Evolutionary conservation across 148 eudicot genomes (phyloP).

Genomic region (Chenopodium quinoa): DNA sequence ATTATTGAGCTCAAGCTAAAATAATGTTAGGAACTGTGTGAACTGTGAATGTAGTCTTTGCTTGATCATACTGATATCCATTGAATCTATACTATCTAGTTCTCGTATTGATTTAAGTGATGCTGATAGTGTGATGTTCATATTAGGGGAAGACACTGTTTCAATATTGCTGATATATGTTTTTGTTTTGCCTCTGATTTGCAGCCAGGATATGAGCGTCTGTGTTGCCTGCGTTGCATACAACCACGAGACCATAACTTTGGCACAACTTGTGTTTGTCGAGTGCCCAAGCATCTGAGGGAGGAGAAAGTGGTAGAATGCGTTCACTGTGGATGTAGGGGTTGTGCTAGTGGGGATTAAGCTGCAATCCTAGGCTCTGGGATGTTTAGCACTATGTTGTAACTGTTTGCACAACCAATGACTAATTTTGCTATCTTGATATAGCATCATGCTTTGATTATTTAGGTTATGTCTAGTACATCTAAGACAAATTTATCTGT

Average conservation of each 20-base stretch:
- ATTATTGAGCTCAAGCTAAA: too few relatives aligned
- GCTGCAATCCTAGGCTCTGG: not conserved
- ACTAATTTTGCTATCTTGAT: constrained; percentile 14
- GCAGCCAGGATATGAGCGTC: constrained; percentile 93
- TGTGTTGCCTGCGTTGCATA: constrained; percentile 82
- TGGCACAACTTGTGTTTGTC: constrained; percentile 85
- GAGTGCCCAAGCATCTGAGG: constrained; percentile 86
- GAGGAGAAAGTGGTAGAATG: constrained; percentile 90
- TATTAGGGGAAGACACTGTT: not conserved
- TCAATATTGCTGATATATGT: not conserved
- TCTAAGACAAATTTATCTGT: not conserved
- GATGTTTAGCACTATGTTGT: not conserved
- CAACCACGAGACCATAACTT: constrained; percentile 89
- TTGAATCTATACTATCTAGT: not conserved
- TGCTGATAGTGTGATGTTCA: not conserved
- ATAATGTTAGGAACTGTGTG: too few relatives aligned
- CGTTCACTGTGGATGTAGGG: constrained; percentile 80
- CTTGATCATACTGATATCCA: constrained; percentile 5
- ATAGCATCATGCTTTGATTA: not conserved
- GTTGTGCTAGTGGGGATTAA: constrained; percentile 92
- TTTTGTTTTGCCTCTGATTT: constrained; percentile 10
- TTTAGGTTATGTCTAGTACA: not conserved
- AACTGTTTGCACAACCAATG: not conserved
- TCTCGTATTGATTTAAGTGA: not conserved
- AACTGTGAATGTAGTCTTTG: not conserved